Evolutionary conservation across 1,139 yeast species (phyloP), one percentile per base, ranked within the genome.

Genomic region (Saccharomyces hybrid): DNA sequence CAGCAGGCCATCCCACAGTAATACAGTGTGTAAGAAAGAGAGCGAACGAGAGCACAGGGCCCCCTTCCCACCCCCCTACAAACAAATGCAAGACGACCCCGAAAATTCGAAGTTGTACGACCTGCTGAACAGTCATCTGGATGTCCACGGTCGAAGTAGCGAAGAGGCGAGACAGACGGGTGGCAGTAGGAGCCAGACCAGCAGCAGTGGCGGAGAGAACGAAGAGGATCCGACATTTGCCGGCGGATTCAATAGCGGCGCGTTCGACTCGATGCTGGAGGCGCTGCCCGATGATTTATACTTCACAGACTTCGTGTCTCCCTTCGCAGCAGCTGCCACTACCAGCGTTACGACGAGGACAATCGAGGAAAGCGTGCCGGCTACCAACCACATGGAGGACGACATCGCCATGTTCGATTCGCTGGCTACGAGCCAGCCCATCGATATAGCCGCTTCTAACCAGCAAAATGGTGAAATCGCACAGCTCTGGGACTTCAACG

Each of bases 391-490:
- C 38, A 32, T 32, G 38, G 38, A 32, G 38, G 38, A 32, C 20
- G 38, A 32, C 38, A 32, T 32, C 38, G 38, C 38, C 14, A 32
- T 32, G 38, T 32, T 32, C 14, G 38, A 32, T 11, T 41, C 31
- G 8, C 53, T 48, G 7, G 30, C 46, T n/a, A 41, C 25, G 28
- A 44, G 52, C 31, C 52, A 47, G 49, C 60, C 59, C 8, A 48
- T 56, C 25, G 55, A 57, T 28, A 32, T 32, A 11, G 51, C 30
- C 28, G 38, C 51, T 8, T 49, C 59, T 2, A 65, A 69, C 55
- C 65, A 66, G 42, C 71, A 69, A 51, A 69, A 69, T 54, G 72
- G 73, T 62, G 73, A 70, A 57, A 68, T 70, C 56, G 72, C 71
- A 2, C 70, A 68, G 26, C 56, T 70, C 20, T 70, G 72, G 72